Conservation (phyloP, 306 rosid genomes). For the Cucurbita maxima region DNA sequence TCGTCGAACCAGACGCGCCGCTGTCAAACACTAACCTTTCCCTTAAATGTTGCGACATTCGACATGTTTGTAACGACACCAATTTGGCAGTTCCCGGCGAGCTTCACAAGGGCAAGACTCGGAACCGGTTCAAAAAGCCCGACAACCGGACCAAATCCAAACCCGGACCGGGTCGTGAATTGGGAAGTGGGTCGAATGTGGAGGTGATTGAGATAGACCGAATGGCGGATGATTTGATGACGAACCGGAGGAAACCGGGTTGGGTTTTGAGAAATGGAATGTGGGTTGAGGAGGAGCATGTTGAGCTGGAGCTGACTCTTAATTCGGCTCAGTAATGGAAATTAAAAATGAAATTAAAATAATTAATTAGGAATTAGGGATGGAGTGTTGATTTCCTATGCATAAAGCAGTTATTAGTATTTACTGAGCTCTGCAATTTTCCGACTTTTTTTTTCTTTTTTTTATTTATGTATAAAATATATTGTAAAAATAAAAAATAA, state of each 20-base stretch:
- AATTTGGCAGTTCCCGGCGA: not conserved
- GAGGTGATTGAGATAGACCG: not conserved
- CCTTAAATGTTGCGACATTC: slow-evolving; percentile 16
- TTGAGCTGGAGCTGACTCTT: slow-evolving; percentile 4
- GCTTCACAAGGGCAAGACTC: not conserved
- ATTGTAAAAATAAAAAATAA: not conserved
- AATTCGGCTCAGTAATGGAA: not conserved
- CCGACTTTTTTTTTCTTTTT: not conserved
- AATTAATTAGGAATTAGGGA: not conserved
- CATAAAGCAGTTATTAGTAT: not conserved
- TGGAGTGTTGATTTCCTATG: not conserved
- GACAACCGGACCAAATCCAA: slow-evolving; percentile 1
- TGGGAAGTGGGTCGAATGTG: not conserved
- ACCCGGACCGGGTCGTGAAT: not conserved
- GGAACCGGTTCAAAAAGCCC: slow-evolving; percentile 21
- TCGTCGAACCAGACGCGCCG: not conserved
- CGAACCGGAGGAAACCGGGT: not conserved
- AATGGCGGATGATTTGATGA: not conserved
- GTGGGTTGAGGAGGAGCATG: not conserved
- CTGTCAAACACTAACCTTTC: not conserved
- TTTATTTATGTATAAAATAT: not conserved
- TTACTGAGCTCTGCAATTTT: not conserved
- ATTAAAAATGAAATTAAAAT: not conserved
- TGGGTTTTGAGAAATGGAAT: not conserved
- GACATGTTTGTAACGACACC: slow-evolving; percentile 24